Evolutionary conservation across 2,329 filamentous ascomycete species (phyloP), one percentile per base, ranked within the genome.

Genomic region (Colletotrichum cordylinicola): DNA sequence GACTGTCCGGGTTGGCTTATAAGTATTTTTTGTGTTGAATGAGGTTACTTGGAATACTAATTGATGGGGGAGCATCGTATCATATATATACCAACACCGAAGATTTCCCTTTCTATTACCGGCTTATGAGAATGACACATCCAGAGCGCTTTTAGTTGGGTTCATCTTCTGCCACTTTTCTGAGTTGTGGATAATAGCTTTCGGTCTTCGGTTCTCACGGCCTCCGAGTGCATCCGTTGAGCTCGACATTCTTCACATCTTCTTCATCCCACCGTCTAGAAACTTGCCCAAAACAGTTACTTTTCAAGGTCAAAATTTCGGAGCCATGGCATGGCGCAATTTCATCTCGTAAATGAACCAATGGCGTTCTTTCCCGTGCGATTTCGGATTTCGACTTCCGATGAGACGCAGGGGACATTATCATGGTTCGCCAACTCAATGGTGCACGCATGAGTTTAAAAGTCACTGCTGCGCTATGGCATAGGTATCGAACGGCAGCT

Each of bases 401-500:
- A 52, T 52, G 43, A 52, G 43, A 52, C 43, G n/a, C n/a, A 52
- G n/a, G 8, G 3, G n/a, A 24, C 4, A 4, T 2, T n/a, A 8
- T 21, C 12, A 3, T 52, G 2, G n/a, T 13, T 2, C n/a, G 43
- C 43, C n/a, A 52, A 52, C n/a, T 52, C 2, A 21, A 13, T 52
- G 6, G 2, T 24, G 43, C 43, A 12, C 43, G 21, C n/a, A 52
- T 13, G 1, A 24, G n/a, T 52, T 21, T 21, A 2, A 3, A 52
- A 8, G 10, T 2, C 3, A 8, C 8, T 21, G 2, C 6, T 52
- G 2, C n/a, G 43, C 43, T 4, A n/a, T 52, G 21, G 4, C 2
- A 52, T 52, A 52, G 43, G 6, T 7, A 10, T 4, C 8, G 1
- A 21, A 13, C 21, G 2, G 2, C 1, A 2, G 6, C 7, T 37